phyloP scores from a whole-genome alignment of 352 stramenopile species.

The Phytophthora palmivora region DNA sequence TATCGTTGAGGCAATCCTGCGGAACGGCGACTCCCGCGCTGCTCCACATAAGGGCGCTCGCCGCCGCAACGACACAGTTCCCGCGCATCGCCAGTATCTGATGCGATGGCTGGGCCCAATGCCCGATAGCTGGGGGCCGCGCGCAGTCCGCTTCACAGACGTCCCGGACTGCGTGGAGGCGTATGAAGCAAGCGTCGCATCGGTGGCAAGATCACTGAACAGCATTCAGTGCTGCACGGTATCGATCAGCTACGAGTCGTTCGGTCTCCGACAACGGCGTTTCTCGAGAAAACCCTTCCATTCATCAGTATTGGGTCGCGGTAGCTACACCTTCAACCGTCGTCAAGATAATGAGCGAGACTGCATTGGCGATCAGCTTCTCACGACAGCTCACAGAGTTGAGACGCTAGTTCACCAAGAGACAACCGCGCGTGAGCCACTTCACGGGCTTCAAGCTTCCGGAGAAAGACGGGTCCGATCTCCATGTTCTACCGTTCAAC shows the following conservation, averaged over 20 bases:
- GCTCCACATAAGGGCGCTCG: background rate
- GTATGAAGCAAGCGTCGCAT: conserved; percentile 12
- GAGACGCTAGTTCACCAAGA: no score
- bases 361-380: no score
- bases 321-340: no score
- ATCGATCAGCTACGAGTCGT: background rate
- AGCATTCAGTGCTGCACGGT: background rate
- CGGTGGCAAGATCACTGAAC: background rate
- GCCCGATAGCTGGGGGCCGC: conserved; percentile 3
- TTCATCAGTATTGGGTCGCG: background rate
- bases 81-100: conserved; percentile 2
- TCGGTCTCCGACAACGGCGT: background rate
- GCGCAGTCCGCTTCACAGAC: background rate
- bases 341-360: no score
- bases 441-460: no score
- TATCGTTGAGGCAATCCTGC: conserved; percentile 3
- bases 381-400: no score
- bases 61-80: background rate
- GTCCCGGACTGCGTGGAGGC: conserved; percentile 7
- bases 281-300: background rate
- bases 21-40: background rate
- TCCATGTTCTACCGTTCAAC: background rate
- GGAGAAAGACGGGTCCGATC: background rate
- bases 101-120: conserved; percentile 11
- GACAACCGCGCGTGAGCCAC: no score